Conservation (phyloP, 768 basidiomycete species). For the Tulasnella sp. region DNA sequence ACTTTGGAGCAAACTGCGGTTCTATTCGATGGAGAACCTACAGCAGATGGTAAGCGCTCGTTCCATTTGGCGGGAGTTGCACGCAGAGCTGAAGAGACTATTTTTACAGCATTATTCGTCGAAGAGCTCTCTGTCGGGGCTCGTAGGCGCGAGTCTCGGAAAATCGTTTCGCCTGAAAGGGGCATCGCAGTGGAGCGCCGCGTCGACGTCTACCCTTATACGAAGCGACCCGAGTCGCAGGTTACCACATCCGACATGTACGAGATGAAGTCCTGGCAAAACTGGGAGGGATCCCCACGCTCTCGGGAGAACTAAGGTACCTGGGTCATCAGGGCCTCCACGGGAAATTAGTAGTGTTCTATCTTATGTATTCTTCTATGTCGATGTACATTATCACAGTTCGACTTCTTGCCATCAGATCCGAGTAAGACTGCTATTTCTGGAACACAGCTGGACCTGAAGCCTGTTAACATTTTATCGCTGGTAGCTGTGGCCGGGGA, state of each 20-base stretch:
- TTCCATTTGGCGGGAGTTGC: not conserved
- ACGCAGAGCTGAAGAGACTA: not conserved
- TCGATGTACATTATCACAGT: not conserved
- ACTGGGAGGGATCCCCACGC: not conserved
- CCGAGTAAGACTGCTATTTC: not conserved
- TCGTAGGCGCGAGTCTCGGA: not conserved
- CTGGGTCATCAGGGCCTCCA: too few species aligned
- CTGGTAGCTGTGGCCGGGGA: too few species aligned
- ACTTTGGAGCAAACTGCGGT: slow-evolving; percentile 33
- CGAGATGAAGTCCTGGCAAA: not conserved
- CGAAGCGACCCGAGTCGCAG: not conserved
- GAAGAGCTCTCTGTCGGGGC: not conserved
- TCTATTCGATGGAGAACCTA: slow-evolving; percentile 31
- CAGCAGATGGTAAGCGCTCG: not conserved
- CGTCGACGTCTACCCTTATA: not conserved
- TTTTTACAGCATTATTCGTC: not conserved
- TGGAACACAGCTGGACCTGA: too few species aligned
- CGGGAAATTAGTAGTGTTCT: not conserved
- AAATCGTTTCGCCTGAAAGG: not conserved
- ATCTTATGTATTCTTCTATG: not conserved
- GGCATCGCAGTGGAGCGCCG: not conserved
- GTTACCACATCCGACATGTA: not conserved
- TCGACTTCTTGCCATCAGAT: not conserved
- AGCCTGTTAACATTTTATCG: not conserved
- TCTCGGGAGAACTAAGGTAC: not conserved